Evolutionary conservation across 2,329 filamentous ascomycete species (phyloP).

Genomic region (Xylariaceae sp.): DNA sequence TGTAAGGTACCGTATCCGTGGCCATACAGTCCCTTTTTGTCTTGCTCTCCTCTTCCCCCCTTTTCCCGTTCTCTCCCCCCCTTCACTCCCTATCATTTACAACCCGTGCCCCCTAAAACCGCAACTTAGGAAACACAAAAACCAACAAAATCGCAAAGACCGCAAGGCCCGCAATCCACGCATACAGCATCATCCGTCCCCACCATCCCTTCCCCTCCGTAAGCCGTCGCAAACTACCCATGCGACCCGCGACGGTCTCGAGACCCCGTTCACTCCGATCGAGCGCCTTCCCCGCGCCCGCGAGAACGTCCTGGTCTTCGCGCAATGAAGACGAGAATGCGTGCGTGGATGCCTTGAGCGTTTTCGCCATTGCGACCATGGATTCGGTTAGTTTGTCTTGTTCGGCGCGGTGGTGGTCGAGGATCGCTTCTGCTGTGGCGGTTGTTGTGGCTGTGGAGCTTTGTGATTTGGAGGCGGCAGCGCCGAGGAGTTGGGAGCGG

Average conservation of each 20-base stretch:
- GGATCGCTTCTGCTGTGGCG: constrained; percentile 61
- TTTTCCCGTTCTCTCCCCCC: background rate
- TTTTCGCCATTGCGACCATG: constrained; percentile 72
- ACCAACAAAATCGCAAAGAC: constrained; percentile 72
- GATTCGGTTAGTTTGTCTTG: constrained; percentile 78
- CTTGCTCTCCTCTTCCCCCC: background rate
- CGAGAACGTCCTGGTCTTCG: constrained; percentile 63
- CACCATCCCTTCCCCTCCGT: constrained; percentile 86
- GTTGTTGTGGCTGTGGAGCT: constrained; percentile 32
- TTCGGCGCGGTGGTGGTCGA: constrained; percentile 72
- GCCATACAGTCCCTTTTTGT: background rate
- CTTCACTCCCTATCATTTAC: constrained; percentile 37
- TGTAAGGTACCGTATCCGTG: background rate
- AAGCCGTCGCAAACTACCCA: constrained; percentile 73
- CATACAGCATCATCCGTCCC: constrained; percentile 78
- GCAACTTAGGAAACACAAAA: constrained; percentile 79
- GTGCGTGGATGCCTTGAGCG: constrained; percentile 69
- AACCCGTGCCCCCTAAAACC: constrained; percentile 69
- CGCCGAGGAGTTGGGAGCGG: constrained; percentile 43
- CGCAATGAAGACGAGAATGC: constrained; percentile 69
- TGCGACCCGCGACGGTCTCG: constrained; percentile 67
- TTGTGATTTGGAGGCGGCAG: constrained; percentile 31
- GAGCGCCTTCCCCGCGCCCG: constrained; percentile 66
- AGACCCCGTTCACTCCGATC: constrained; percentile 72
- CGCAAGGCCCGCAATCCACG: constrained; percentile 77